These are phyloP conservation scores for Tephrocybe rancida DNA, from an alignment of 768 basidiomycete species.

Conservation along the genomic window DNA sequence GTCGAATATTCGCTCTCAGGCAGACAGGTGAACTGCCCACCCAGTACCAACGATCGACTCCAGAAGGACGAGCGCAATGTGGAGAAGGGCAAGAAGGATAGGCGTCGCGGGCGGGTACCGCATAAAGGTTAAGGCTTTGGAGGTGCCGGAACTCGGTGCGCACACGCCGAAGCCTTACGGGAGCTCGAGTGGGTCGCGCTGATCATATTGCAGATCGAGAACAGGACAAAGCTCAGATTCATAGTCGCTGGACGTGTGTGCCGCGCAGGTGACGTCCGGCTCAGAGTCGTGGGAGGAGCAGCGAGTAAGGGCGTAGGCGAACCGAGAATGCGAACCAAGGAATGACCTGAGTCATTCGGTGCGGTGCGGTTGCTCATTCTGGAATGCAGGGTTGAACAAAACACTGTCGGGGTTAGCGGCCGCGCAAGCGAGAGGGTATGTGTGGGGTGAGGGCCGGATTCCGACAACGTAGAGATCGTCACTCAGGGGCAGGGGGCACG, in stretches of 20 bases:
- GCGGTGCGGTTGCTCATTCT: neutral
- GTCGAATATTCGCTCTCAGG: no score
- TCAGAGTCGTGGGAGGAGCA: neutral
- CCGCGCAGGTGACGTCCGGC: no score
- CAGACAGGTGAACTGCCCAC: no score
- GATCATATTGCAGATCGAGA: no score
- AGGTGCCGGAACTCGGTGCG: neutral
- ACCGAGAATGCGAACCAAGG: neutral
- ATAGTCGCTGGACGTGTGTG: no score
- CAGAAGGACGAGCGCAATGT: neutral
- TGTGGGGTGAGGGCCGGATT: neutral
- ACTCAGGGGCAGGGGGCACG: slow-evolving; percentile 1
- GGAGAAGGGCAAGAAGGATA: neutral
- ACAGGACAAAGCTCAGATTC: no score
- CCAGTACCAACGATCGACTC: neutral
- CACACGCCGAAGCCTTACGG: no score
- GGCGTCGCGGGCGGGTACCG: neutral
- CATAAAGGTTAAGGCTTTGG: neutral
- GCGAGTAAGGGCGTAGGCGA: neutral
- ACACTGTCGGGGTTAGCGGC: neutral
- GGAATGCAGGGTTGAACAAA: neutral
- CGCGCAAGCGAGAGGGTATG: neutral
- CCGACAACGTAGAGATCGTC: neutral
- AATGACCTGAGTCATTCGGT: neutral
- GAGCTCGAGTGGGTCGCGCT: no score